These are phyloP conservation scores for Harringtonia lauricola DNA, from an alignment of 2,329 filamentous ascomycete genomes.

Conservation along the genomic window DNA sequence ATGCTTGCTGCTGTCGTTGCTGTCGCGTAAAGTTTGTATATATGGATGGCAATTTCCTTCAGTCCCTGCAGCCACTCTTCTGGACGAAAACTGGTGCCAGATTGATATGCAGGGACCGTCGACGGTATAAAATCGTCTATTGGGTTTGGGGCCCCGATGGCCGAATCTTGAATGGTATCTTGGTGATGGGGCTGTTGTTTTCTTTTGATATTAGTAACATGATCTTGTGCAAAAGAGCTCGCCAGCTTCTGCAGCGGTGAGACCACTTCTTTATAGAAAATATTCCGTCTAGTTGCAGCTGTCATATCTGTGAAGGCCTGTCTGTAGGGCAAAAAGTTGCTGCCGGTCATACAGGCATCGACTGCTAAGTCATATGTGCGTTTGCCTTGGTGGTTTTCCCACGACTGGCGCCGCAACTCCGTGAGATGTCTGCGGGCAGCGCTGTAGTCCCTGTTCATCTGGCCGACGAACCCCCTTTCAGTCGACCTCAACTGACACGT, in stretches of 20 bases:
- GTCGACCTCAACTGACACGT: background rate
- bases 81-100: background rate
- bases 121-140: background rate
- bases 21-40: background rate
- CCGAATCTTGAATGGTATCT: background rate
- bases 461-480: background rate
- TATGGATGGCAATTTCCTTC: background rate
- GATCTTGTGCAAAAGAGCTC: background rate
- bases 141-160: background rate
- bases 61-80: background rate
- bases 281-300: background rate
- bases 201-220: background rate
- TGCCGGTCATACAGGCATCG: background rate
- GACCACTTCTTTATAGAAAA: background rate
- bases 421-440: background rate
- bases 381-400: background rate
- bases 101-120: background rate
- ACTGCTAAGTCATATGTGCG: background rate
- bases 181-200: background rate
- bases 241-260: background rate
- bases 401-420: background rate
- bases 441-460: background rate
- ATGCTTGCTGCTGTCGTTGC: background rate
- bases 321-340: background rate
- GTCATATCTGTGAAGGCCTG: background rate